Conservation (phyloP, 1,284 basidiomycete genomes). For the Cutaneotrichosporon dermatis region DNA sequence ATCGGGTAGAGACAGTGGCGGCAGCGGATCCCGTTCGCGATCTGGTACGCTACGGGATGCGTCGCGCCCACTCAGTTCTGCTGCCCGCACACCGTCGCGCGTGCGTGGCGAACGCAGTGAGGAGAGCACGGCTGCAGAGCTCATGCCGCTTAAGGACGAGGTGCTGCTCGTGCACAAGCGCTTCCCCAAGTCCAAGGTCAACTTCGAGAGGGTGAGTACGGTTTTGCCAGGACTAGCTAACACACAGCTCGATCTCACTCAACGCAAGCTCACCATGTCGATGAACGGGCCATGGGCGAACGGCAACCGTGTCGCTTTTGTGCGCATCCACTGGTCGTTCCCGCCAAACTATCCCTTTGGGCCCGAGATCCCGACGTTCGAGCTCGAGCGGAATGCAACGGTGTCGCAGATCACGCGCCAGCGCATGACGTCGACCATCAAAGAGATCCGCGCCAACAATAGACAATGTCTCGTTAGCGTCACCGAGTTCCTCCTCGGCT, state of each 20-base stretch:
- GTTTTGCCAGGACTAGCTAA: background rate
- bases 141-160: constrained; percentile 72
- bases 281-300: constrained; percentile 88
- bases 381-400: constrained; percentile 75
- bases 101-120: background rate
- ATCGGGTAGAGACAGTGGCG: constrained; percentile 30
- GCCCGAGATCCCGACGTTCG: constrained; percentile 65
- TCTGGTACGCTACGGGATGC: background rate
- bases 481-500: constrained; percentile 69
- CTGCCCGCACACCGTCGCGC: background rate
- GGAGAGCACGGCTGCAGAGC: constrained; percentile 25
- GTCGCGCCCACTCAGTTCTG: background rate
- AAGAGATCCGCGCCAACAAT: constrained; percentile 64
- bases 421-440: constrained; percentile 68
- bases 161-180: constrained; percentile 71
- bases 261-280: constrained; percentile 76
- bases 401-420: constrained; percentile 70
- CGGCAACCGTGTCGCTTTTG: constrained; percentile 54
- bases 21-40: constrained; percentile 8
- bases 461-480: constrained; percentile 77
- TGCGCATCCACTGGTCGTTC: constrained; percentile 86
- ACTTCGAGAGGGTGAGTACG: constrained; percentile 68
- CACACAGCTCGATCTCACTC: constrained; percentile 69
- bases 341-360: constrained; percentile 75
- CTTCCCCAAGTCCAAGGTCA: constrained; percentile 65